These are phyloP conservation scores for Pseudonitzschia delicatissima DNA, from an alignment of 108 stramenopile species.

Conservation along the genomic window DNA sequence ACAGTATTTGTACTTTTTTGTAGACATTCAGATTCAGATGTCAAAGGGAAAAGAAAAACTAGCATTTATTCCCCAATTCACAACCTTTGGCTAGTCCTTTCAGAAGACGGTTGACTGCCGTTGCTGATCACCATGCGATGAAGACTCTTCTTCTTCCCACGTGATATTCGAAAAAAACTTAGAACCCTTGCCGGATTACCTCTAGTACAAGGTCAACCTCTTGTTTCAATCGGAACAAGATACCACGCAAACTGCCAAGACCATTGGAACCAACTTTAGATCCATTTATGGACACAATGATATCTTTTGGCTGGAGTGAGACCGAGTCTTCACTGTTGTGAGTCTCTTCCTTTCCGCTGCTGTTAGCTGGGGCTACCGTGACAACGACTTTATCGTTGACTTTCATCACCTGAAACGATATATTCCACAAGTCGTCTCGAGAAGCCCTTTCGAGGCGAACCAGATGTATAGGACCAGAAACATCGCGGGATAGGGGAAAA, in stretches of 20 bases:
- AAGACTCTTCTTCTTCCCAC: no score
- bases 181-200: neutral
- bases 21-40: no score
- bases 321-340: neutral
- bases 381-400: neutral
- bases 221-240: constrained; percentile 21
- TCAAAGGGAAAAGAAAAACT: no score
- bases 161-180: no score
- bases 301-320: constrained; percentile 3
- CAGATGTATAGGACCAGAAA: constrained; percentile 4
- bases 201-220: constrained; percentile 13
- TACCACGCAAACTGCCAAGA: constrained; percentile 11
- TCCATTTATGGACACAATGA: constrained; percentile 26
- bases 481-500: constrained; percentile 11
- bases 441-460: constrained; percentile 17
- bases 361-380: neutral
- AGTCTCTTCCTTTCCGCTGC: neutral
- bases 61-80: no score
- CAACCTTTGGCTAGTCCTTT: no score
- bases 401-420: constrained; percentile 11
- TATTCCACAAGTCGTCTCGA: constrained; percentile 5
- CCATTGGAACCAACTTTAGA: constrained; percentile 11
- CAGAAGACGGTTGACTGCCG: no score
- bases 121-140: no score
- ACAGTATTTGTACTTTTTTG: no score